A percentile compares a stretch with the other conserved stretches of the same genome.
Evolutionary conservation across 176 grass and related monocot genomes (phyloP).

Genomic region (Microstegium vimineum): DNA sequence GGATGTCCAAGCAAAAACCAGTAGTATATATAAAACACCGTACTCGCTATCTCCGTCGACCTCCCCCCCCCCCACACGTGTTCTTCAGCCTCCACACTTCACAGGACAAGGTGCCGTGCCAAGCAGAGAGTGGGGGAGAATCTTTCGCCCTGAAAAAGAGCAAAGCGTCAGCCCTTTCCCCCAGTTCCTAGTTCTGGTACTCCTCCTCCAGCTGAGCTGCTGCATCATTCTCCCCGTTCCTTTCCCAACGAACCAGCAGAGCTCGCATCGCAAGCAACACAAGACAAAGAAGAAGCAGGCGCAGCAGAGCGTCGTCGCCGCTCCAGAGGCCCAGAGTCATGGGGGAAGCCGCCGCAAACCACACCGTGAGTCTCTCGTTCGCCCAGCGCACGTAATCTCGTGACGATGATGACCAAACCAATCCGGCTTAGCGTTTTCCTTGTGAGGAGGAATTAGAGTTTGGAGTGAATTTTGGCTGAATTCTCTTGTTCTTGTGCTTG

Average conservation of each 20-base stretch:
- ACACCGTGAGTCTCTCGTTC: slow-evolving; percentile 19
- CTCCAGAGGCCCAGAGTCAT: slow-evolving; percentile 5
- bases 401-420: too few relatives aligned
- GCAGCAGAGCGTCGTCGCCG: not conserved
- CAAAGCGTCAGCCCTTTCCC: slow-evolving; percentile 34
- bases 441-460: not conserved
- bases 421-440: not conserved
- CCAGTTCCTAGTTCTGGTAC: slow-evolving; percentile 35
- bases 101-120: not conserved
- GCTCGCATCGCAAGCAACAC: slow-evolving; percentile 24
- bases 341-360: slow-evolving; percentile 28
- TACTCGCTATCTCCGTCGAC: slow-evolving; percentile 2
- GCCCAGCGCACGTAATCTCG: not conserved
- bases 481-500: not conserved
- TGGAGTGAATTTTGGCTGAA: not conserved
- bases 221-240: slow-evolving; percentile 8
- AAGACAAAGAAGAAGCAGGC: slow-evolving; percentile 6
- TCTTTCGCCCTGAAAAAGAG: slow-evolving; percentile 32
- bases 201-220: not conserved
- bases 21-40: not conserved
- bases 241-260: not conserved
- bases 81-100: not conserved
- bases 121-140: not conserved
- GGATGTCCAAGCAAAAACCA: not conserved
- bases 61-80: not conserved